These are phyloP conservation scores for Ogataea polymorpha DNA, from an alignment of 805 yeast species.

Conservation along the genomic window DNA sequence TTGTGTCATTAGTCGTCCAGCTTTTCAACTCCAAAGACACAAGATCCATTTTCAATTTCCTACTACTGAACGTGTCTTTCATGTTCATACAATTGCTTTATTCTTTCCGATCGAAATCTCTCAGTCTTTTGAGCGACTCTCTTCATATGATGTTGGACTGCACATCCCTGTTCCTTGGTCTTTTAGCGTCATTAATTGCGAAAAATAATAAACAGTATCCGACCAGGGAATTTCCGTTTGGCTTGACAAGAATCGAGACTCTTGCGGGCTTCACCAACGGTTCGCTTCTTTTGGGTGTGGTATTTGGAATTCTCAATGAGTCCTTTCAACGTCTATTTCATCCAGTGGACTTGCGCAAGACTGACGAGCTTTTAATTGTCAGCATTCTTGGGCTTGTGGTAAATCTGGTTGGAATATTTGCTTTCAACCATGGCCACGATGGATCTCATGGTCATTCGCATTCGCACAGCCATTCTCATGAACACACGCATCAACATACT, in stretches of 20 bases:
- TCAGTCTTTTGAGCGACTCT: constrained; percentile 89
- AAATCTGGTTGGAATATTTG: constrained; percentile 88
- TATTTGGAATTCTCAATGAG: constrained; percentile 82
- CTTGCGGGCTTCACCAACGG: constrained; percentile 96
- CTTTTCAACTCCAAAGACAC: constrained; percentile 62
- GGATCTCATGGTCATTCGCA: constrained; percentile 41
- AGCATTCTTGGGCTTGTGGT: constrained; percentile 82
- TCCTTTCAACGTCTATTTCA: constrained; percentile 75
- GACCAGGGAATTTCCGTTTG: constrained; percentile 67
- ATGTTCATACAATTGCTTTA: constrained; percentile 93
- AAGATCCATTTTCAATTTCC: constrained; percentile 81
- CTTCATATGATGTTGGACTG: constrained; percentile 97
- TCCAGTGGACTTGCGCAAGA: constrained; percentile 75
- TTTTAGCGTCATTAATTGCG: constrained; percentile 69
- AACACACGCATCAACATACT: constrained; percentile 28
- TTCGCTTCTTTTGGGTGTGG: constrained; percentile 80
- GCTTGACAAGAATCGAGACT: constrained; percentile 79
- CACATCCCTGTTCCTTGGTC: constrained; percentile 81
- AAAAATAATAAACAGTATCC: constrained; percentile 27
- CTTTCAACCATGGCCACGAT: constrained; percentile 83
- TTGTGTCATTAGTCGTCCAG: constrained; percentile 29
- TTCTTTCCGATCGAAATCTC: constrained; percentile 87
- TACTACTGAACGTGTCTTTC: constrained; percentile 81
- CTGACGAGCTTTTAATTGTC: constrained; percentile 81
- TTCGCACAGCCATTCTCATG: constrained; percentile 24